Evolutionary conservation across 129 eudicot species (phyloP).

Genomic region (Daucus carota): DH1_v3.0 NC_030385.2:31842501-31843000

Average conservation of each 20-base stretch:
- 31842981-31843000: not conserved
- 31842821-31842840: slow-evolving; percentile 29
- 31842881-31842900: slow-evolving; percentile 35
- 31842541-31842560: not conserved
- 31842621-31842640: not conserved
- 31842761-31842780: not conserved
- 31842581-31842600: not conserved
- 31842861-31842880: slow-evolving; percentile 29
- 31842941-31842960: slow-evolving; percentile 12
- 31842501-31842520: not conserved
- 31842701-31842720: not conserved
- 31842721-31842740: not conserved
- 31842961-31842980: slow-evolving; percentile 14
- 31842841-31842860: slow-evolving; percentile 22
- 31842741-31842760: not conserved
- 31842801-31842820: not conserved
- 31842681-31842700: not conserved
- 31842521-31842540: not conserved
- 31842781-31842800: not conserved
- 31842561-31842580: slow-evolving; percentile 1
- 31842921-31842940: slow-evolving; percentile 17
- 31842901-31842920: slow-evolving; percentile 23
- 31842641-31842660: not conserved
- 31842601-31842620: not conserved
- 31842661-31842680: not conserved